Percentiles rank a stretch among this genome's conserved stretches.
phyloP scores from a whole-genome alignment of 345 rosid genomes.

The Acer campestre region DNA sequence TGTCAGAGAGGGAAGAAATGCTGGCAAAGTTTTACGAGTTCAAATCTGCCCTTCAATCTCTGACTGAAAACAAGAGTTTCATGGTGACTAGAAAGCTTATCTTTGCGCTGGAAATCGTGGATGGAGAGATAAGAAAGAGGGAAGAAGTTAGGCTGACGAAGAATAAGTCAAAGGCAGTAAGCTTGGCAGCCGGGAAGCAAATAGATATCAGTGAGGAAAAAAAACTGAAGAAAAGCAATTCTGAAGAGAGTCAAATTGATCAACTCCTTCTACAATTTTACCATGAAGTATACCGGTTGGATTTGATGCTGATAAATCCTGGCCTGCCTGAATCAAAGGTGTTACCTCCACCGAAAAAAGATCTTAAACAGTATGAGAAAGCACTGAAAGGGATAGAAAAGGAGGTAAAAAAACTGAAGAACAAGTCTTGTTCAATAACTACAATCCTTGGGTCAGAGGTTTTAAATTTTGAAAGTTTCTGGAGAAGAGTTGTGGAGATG shows the following conservation, averaged over 20 bases:
- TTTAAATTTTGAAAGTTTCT: neutral
- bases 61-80: neutral
- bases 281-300: neutral
- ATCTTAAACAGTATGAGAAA: neutral
- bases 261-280: neutral
- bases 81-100: neutral
- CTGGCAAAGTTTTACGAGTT: neutral
- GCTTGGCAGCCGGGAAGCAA: neutral
- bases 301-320: neutral
- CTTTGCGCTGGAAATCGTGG: neutral
- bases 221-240: neutral
- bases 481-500: neutral
- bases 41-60: neutral
- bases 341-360: neutral
- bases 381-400: neutral
- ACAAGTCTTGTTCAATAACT: neutral
- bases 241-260: neutral
- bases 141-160: neutral
- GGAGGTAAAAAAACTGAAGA: neutral
- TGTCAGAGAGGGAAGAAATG: slow-evolving; percentile 1
- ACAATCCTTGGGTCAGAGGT: neutral
- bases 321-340: slow-evolving; percentile 6
- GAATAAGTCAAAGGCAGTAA: neutral
- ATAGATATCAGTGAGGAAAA: neutral
- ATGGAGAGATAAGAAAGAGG: neutral